Base-by-base conservation (phyloP, 2,329 filamentous ascomycete genomes). In the Paecilomyces fulvus region DNA sequence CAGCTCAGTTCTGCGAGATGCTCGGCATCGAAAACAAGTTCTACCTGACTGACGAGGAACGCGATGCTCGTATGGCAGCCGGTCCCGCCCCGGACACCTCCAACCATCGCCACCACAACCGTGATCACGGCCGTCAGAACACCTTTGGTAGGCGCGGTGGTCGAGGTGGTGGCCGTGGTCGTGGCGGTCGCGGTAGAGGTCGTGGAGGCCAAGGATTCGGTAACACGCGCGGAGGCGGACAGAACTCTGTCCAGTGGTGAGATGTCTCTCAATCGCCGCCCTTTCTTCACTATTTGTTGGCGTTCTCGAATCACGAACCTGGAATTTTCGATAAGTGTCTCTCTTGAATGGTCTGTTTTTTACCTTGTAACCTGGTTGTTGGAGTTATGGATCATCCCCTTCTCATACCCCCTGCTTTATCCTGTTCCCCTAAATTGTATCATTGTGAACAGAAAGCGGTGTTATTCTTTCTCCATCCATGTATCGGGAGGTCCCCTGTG, bases 11-110 rank as follows among this genome's bases (percentile, higher is more conserved):
- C 68, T 99, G 94, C 71, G 77, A 85, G 56, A 73, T 97, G 55
- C 65, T 97, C 1, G 85, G 82, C 8, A 85, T 99, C 31, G 75
- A 82, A 5, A 95, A 97, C 69, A 79, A 85, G 9, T 95, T 86
- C 77, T 80, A 88, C 63, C 82, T 87, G 1, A 84, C 76, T n/a
- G 81, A 87, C 2, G 85, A 90, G 64, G 89, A 95, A 69, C 81
- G 85, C 53, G 74, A 75, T 12, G 77, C 78, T 58, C 79, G 87
- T 57, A 81, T 80, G 69, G 74, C 68, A n/a, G 75, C 70, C 21
- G 87, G 85, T 0, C 86, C 87, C 11, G 74, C 79, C 20, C 74
- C 76, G 1, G 70, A 69, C 33, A 57, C 5, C 21, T 37, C 20
- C 59, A 54, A 65, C 72, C 54, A 65, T 68, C 56, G 17, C 60